Evolutionary conservation across 208 protist species (phyloP), one percentile per base, ranked within the genome.

Genomic region (Acanthamoeba quina): DNA sequence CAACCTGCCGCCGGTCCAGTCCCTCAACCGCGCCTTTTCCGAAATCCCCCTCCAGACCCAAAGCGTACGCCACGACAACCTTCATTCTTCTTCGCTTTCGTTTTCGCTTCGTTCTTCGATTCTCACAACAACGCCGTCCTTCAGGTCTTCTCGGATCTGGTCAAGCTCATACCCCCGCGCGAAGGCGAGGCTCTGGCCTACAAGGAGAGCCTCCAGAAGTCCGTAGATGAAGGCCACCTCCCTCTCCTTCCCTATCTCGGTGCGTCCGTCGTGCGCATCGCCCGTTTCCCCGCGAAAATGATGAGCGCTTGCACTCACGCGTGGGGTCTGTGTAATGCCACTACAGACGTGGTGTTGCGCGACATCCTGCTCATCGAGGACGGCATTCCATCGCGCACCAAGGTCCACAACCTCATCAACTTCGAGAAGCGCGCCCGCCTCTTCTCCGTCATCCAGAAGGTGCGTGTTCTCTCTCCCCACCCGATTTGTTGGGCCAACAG

Each of bases 341-440:
- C n/a, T n/a, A 0, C 37, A 89, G 80, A 89, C 10, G 80, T 66
- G 44, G 56, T 44, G 29, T 11, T 89, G 44, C 47, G 56, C 0
- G 56, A 66, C 80, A 89, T 89, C n/a, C 24, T 89, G 54, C 47
- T 66, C n/a, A 66, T 89, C 29, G 80, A 89, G 29, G 56, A 66
- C 13, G 31, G 21, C 21, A 29, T 66, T 1, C 47, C 47, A 9
- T 34, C 47, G 47, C 80, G 56, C n/a, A 89, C 80, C 80, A 66
- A 58, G 11, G 29, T 13, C 37, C 7, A 70, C 21, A 70, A 94
- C 19, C 52, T 97, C 5, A 97, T 97, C 68, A 97, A 97, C 64
- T 97, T 97, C 54, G 90, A 91, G 15, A 97, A 96, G 41, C 37
- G 95, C 41, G 93, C 49, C 1, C 58, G 95, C 0, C 60, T 97